Evolutionary conservation across 768 basidiomycete species (phyloP).

Genomic region (Piloderma croceum): DNA sequence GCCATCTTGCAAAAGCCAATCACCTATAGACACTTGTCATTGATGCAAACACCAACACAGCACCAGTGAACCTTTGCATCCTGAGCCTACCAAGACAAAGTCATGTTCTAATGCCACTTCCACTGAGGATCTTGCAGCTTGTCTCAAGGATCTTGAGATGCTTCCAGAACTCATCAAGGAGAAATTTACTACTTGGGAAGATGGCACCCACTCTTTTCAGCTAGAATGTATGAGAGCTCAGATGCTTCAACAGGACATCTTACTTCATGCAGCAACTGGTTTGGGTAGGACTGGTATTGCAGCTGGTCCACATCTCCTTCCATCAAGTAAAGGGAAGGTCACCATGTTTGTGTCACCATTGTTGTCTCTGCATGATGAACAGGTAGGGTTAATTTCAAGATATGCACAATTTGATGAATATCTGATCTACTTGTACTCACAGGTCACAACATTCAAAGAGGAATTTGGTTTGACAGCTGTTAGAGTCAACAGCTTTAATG

Average conservation of each 20-base stretch:
- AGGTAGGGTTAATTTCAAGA: constrained; percentile 17
- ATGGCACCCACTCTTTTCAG: constrained; percentile 8
- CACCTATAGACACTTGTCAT: too few species aligned
- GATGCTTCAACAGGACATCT: constrained; percentile 4
- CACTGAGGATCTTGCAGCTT: constrained; percentile 19
- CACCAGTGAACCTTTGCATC: too few species aligned
- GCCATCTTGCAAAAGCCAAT: too few species aligned
- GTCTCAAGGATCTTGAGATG: constrained; percentile 8
- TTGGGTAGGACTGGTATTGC: constrained; percentile 34
- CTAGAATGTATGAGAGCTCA: constrained; percentile 8
- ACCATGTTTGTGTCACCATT: constrained; percentile 36
- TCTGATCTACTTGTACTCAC: neutral
- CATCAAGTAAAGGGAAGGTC: constrained; percentile 21
- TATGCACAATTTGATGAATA: neutral
- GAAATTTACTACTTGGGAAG: constrained; percentile 6
- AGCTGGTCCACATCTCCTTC: constrained; percentile 31
- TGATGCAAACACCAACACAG: too few species aligned
- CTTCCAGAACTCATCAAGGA: constrained; percentile 4
- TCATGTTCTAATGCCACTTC: constrained; percentile 26
- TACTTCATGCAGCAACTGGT: constrained; percentile 23
- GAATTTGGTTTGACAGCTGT: constrained; percentile 18
- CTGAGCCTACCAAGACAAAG: too few species aligned
- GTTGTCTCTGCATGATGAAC: constrained; percentile 34
- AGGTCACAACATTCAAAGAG: constrained; percentile 19
- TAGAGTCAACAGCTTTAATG: constrained; percentile 20